A percentile compares a stretch with the other conserved stretches of the same genome.
These are phyloP conservation scores for Phytophthora capsici DNA, from an alignment of 352 stramenopile genomes.

Conservation along the genomic window DNA sequence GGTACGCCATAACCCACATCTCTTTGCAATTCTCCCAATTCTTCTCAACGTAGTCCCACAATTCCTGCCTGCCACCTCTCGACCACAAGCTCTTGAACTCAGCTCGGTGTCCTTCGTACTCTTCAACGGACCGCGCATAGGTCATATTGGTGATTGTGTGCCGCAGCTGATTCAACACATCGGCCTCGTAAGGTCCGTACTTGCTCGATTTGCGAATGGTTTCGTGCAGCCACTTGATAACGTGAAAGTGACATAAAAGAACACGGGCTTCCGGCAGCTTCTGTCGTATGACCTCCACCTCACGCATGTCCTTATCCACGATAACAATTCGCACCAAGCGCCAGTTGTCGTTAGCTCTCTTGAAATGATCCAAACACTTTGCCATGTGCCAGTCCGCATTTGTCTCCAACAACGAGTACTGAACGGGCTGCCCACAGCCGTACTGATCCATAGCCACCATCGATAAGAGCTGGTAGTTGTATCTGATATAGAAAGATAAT, in stretches of 20 bases:
- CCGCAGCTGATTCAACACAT: not conserved
- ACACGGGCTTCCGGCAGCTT: not conserved
- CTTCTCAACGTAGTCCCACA: too few species aligned
- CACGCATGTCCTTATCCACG: constrained; percentile 13
- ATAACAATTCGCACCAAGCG: constrained; percentile 8
- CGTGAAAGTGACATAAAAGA: not conserved
- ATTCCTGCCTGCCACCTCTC: not conserved
- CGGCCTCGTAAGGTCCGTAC: not conserved
- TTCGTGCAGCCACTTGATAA: constrained; percentile 1
- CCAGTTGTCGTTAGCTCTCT: constrained; percentile 8
- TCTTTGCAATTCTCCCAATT: too few species aligned
- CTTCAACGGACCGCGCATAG: not conserved
- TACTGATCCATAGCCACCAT: constrained; percentile 14
- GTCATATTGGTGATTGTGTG: not conserved
- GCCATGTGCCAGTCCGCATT: constrained; percentile 11
- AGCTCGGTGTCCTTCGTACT: not conserved
- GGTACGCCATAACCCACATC: too few species aligned
- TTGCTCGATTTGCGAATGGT: not conserved
- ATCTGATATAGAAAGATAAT: too few species aligned
- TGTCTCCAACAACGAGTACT: constrained; percentile 11
- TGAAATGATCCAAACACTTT: constrained; percentile 8
- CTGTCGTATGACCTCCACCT: not conserved
- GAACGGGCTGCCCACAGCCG: constrained; percentile 6
- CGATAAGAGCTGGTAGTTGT: too few species aligned
- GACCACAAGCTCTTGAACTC: not conserved